Base-by-base conservation (phyloP, 257 asterid genomes). In the Lavandula angustifolia region DNA sequence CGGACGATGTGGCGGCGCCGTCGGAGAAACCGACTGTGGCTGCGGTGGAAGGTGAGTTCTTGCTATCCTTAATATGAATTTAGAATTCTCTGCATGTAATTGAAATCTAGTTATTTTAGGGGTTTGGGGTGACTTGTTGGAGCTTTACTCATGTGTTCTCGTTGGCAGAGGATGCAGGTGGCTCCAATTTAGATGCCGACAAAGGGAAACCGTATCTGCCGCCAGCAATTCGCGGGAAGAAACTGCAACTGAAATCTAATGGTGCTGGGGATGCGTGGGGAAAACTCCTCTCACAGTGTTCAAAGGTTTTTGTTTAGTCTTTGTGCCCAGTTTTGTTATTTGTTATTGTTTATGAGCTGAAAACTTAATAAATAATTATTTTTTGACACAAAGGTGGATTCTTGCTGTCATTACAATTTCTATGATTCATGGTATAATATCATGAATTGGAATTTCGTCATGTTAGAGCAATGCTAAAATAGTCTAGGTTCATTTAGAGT, bases 231-330 rank as follows among this genome's bases (percentile, higher is more conserved):
- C 78, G 79, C 16, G 88, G 78, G 44, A 80, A 78, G 78, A 87
- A 85, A 66, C 79, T 84, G 75, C 84, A 71, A 65, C 76, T 74
- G 72, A 85, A 80, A 69, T 67, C 85, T 18, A 70, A 67, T 70
- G 62, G 60, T 70, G 58, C 42, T 7, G 94, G 82, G 60, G 78
- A 29, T 80, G 89, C 97, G 73, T 92, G 97, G 98, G 97, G 97
- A 29, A 81, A 81, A 75, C 91, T 92, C 60, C 80, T 87, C 43
- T 89, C 98, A 1, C 89, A 82, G 84, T 85, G 71, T 58, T 61
- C 96, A 16, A 81, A 81, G 89, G 98, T 91, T 55, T 50, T 75
- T 11, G 52, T 51, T 65, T 57, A 47, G 31, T 14, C 22, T 64
- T 18, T 60, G 49, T 43, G 10, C 22, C 40, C 13, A 6, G 40